A percentile compares a stretch with the other conserved stretches of the same genome.
phyloP scores from a whole-genome alignment of 78 protist species.

The Dictyostelium capitatum region DNA sequence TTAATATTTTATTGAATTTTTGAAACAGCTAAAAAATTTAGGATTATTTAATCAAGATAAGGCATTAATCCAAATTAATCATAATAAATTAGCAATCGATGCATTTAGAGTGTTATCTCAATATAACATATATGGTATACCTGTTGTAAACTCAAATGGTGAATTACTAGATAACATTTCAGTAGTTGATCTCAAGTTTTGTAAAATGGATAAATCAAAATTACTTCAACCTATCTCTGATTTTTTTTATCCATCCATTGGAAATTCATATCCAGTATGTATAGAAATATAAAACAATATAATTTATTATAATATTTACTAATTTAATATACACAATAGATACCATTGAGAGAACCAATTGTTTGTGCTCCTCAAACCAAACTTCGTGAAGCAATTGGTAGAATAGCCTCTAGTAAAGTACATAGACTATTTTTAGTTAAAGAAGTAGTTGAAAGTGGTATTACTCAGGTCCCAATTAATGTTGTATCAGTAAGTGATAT shows the following conservation, averaged over 20 bases:
- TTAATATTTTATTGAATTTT: background rate
- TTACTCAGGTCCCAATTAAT: conserved; percentile 6
- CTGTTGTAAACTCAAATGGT: conserved; percentile 53
- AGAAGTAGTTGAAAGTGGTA: conserved; percentile 50
- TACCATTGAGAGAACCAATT: conserved; percentile 41
- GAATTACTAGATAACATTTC: conserved; percentile 66
- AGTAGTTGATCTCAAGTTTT: conserved; percentile 41
- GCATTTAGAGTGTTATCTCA: conserved; percentile 61
- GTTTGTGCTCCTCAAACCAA: conserved; percentile 66
- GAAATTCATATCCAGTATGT: conserved; percentile 47
- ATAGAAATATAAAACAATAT: background rate
- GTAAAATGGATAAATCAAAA: conserved; percentile 45
- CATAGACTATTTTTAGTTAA: conserved; percentile 54
- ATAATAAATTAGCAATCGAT: conserved; percentile 48
- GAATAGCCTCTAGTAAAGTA: conserved; percentile 36
- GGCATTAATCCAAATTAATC: conserved; percentile 21
- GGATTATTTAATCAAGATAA: conserved; percentile 21
- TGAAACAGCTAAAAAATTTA: conserved; percentile 25
- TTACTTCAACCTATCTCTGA: conserved; percentile 51
- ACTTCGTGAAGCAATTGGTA: conserved; percentile 66
- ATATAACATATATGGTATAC: conserved; percentile 66
- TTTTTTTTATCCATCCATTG: conserved; percentile 40
- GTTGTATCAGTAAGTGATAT: conserved; percentile 64
- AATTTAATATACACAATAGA: background rate
- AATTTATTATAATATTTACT: background rate